phyloP scores from a whole-genome alignment of 768 basidiomycete genomes.

The Dendrothele bispora region DNA sequence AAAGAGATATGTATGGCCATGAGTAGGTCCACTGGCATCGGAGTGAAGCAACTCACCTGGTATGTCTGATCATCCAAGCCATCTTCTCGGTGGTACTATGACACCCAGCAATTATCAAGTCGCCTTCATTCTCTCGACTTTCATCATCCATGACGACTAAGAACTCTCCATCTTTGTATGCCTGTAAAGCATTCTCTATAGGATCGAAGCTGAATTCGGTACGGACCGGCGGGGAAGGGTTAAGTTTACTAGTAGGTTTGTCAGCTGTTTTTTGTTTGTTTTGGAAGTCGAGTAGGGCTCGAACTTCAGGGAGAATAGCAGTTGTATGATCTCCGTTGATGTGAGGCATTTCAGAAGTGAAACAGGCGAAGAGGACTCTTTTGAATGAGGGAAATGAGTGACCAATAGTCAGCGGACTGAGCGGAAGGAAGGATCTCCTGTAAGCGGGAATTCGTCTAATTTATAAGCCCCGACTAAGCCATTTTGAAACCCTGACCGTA shows the following conservation, averaged over 20 bases:
- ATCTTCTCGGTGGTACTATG: constrained; percentile 92
- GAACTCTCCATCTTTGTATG: constrained; percentile 81
- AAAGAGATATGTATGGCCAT: no score
- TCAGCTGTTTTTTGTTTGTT: background rate
- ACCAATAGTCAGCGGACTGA: no score
- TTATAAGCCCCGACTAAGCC: no score
- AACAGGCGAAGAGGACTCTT: no score
- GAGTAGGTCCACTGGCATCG: constrained; percentile 2
- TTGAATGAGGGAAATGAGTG: no score
- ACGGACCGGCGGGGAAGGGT: constrained; percentile 27
- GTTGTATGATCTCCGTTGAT: no score
- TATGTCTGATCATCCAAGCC: constrained; percentile 98
- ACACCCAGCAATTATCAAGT: constrained; percentile 85
- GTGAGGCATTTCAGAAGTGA: no score
- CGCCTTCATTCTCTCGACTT: constrained; percentile 94
- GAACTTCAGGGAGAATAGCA: no score
- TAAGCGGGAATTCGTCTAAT: no score
- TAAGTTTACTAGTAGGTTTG: constrained; percentile 33
- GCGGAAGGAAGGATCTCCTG: no score
- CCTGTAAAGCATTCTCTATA: constrained; percentile 75
- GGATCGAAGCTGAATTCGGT: constrained; percentile 70
- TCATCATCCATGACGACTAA: constrained; percentile 99
- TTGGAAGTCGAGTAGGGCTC: constrained; percentile 3
- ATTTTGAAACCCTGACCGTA: no score
- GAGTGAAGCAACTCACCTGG: constrained; percentile 76